A percentile compares a stretch with the other conserved stretches of the same genome.
These are phyloP conservation scores for Saccharomycopsis fermentans DNA, from an alignment of 805 yeast genomes.

Conservation along the genomic window DNA sequence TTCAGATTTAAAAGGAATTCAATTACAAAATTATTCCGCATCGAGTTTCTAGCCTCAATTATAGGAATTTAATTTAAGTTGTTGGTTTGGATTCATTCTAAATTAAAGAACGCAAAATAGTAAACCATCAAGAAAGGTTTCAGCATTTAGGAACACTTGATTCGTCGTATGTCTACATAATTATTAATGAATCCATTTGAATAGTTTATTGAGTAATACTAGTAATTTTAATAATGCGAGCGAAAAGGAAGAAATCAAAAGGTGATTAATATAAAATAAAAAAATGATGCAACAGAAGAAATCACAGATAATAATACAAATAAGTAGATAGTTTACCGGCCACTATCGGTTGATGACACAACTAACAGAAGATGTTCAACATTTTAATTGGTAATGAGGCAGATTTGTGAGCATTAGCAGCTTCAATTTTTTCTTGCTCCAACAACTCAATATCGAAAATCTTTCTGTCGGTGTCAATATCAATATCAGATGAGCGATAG, in stretches of 20 bases:
- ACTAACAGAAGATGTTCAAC: conserved; percentile 15
- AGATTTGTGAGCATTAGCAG: conserved; percentile 32
- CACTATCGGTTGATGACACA: background rate
- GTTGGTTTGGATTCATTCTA: too few relatives aligned
- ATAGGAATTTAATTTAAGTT: too few relatives aligned
- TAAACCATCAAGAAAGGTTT: too few relatives aligned
- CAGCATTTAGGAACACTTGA: too few relatives aligned
- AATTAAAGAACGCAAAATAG: too few relatives aligned
- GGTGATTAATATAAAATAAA: background rate
- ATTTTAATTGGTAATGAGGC: conserved; percentile 9
- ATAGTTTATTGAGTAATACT: background rate
- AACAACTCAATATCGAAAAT: conserved; percentile 26
- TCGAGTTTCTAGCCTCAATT: too few relatives aligned
- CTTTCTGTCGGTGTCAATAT: conserved; percentile 38
- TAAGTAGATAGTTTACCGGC: background rate
- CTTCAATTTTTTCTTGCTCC: conserved; percentile 35
- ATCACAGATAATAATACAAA: background rate
- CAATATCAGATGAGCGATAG: conserved; percentile 32
- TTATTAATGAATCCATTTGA: background rate
- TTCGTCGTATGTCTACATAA: background rate
- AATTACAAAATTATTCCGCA: too few relatives aligned
- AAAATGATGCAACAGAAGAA: background rate
- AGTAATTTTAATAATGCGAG: background rate
- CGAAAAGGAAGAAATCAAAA: background rate
- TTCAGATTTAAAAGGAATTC: too few relatives aligned